phyloP scores from a whole-genome alignment of 768 basidiomycete genomes.

The Phanerochaete carnosa region DNA sequence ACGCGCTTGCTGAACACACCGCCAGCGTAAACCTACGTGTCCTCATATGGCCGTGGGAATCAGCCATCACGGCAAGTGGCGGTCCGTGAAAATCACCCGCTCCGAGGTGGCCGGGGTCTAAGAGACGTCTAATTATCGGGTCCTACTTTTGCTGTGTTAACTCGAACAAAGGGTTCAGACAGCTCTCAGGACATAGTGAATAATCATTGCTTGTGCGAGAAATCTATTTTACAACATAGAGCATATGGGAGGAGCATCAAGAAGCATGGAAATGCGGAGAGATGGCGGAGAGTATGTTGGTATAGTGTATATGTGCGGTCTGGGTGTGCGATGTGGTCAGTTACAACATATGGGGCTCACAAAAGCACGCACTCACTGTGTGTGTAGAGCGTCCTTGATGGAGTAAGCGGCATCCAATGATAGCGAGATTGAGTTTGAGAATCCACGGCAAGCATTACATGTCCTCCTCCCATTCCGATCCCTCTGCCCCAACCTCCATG shows the following conservation, averaged over 20 bases:
- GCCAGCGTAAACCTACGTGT: conserved; percentile 2
- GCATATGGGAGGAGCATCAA: not conserved
- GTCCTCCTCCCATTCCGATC: not conserved
- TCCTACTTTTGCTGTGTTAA: no score
- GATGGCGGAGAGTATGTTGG: not conserved
- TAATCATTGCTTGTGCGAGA: not conserved
- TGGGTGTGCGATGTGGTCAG: not conserved
- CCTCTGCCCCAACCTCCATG: not conserved
- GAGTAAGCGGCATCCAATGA: not conserved
- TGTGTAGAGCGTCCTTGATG: not conserved
- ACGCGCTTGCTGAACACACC: not conserved
- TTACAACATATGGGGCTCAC: not conserved
- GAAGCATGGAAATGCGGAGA: not conserved
- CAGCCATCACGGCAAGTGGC: not conserved
- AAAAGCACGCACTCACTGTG: not conserved
- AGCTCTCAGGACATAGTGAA: not conserved
- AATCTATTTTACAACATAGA: not conserved
- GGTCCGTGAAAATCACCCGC: no score
- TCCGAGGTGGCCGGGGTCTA: conserved; percentile 2
- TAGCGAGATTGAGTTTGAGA: not conserved
- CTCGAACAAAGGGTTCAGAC: no score
- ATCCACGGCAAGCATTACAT: not conserved
- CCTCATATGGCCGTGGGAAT: not conserved
- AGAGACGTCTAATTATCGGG: no score
- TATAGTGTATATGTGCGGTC: not conserved